Evolutionary conservation across 2,329 filamentous ascomycete genomes (phyloP).

Genomic region (Botryotinia globosa): DNA sequence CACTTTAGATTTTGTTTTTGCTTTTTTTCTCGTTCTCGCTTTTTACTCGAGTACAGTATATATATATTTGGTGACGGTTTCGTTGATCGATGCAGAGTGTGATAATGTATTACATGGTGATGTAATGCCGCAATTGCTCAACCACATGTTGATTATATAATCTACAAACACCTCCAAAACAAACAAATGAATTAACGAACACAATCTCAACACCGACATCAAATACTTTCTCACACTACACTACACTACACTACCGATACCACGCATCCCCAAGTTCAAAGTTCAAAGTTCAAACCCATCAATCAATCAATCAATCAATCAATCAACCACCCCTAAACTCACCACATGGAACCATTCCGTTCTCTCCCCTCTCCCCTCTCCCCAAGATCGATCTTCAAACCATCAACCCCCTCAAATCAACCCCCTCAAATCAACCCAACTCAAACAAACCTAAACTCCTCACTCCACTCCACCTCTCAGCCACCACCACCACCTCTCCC

Average conservation of each 20-base stretch:
- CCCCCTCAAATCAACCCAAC: no score
- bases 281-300: no score
- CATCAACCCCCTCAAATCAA: neutral
- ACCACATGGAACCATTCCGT: neutral
- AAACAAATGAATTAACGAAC: neutral
- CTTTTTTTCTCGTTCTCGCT: neutral
- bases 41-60: neutral
- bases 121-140: no score
- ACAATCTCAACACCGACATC: neutral
- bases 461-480: neutral
- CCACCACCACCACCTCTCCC: neutral
- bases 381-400: neutral
- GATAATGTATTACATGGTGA: neutral
- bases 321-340: no score
- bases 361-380: neutral
- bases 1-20: neutral
- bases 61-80: neutral
- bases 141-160: no score
- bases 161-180: neutral
- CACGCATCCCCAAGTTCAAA: no score
- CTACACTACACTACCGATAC: no score
- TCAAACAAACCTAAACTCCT: no score
- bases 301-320: no score
- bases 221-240: no score
- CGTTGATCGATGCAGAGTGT: neutral